Base-by-base conservation (phyloP, 2,329 filamentous ascomycete species). In the Dryadomyces quercivorus region DNA sequence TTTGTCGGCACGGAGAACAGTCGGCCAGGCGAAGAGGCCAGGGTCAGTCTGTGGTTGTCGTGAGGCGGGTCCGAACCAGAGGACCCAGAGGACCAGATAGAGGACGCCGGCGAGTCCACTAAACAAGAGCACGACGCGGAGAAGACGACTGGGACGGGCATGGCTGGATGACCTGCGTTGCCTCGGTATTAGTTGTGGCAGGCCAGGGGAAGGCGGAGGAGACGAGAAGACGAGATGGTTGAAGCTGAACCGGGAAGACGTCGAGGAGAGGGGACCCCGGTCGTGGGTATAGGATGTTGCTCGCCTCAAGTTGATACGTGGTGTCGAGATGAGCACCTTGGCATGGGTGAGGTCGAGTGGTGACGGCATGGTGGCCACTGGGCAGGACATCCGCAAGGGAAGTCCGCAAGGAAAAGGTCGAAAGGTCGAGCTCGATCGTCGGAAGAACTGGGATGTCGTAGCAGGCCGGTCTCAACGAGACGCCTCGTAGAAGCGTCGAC, bases 201-300 rank as follows among this genome's bases (percentile, higher is more conserved):
- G 76, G 59, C 80, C 80, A 2, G 85, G 86, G 2, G 84, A 92
- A 38, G 78, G 78, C 4, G 85, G 84, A 26, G 85, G 86, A 1
- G 75, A 76, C 26, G 80, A 82, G 66, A 81, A 83, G 61, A 84
- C 71, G 43, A 87, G 75, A 59, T 86, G 80, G 62, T 83, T 83
- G 68, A 85, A 82, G 66, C 71, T 80, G 67, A 84, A 84, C 49
- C 79, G 72, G 18, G 81, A 81, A 38, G 76, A 84, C 26, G 75
- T 84, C 51, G 79, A 79, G 22, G 79, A 84, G 10, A 78, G 63
- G 7, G 78, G 76, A 1, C 66, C 72, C 63, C 67, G 75, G 60
- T 82, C 78, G 55, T 74, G 65, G 57, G 71, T 76, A 64, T 80
- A 84, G 3, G 79, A 79, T n/a, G 73, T 72, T 36, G 77, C 74